These are phyloP conservation scores for Paulownia fortunei DNA, from an alignment of 257 asterid genomes.

Conservation along the genomic window DNA sequence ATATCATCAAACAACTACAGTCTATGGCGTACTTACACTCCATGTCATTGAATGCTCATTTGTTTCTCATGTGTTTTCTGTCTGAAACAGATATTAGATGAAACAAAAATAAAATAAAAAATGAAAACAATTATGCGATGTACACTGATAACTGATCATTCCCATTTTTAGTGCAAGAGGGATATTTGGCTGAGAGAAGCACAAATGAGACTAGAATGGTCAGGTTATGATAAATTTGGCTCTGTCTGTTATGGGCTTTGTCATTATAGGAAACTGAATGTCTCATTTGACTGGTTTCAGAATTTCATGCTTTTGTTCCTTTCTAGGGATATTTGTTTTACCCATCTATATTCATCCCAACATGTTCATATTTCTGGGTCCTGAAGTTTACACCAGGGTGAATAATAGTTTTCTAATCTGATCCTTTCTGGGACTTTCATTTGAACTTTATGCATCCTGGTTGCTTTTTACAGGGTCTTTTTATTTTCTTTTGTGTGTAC, in stretches of 20 bases:
- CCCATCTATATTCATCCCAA: neutral
- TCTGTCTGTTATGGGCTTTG: neutral
- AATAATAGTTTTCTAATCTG: neutral
- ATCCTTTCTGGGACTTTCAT: neutral
- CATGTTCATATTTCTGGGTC: neutral
- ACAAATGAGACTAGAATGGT: neutral
- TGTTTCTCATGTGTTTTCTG: neutral
- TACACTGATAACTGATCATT: neutral
- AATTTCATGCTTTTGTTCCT: neutral
- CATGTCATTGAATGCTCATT: neutral
- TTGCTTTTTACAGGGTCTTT: neutral
- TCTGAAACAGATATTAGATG: neutral
- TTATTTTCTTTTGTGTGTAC: neutral
- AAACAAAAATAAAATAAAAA: neutral
- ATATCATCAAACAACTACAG: neutral
- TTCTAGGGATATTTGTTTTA: neutral
- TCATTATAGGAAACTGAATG: neutral
- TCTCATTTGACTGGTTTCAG: neutral
- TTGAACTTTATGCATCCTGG: neutral
- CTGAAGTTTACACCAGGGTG: neutral
- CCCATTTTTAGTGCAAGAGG: neutral
- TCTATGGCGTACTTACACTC: conserved; percentile 2
- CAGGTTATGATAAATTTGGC: neutral
- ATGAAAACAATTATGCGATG: neutral
- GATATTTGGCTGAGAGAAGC: conserved; percentile 3